These are phyloP conservation scores for Saccharum hybrid DNA, from an alignment of 202 grass and related monocot species.

Conservation along the genomic window DNA sequence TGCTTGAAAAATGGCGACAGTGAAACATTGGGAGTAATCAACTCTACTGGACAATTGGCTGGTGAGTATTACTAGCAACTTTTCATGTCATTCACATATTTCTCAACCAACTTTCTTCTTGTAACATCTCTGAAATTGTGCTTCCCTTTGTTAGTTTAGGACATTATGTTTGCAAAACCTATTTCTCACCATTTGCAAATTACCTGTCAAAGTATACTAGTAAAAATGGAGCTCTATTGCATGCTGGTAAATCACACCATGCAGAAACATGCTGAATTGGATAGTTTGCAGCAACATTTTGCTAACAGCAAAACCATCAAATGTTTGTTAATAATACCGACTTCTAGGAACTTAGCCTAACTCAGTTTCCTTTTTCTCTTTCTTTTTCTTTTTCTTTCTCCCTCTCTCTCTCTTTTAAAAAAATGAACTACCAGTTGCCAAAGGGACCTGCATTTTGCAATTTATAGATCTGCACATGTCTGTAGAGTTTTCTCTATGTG, in stretches of 20 bases:
- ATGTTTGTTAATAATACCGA: background rate
- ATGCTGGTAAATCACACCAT: slow-evolving; percentile 12
- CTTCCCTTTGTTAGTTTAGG: slow-evolving; percentile 28
- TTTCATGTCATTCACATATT: slow-evolving; percentile 18
- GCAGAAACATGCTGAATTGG: background rate
- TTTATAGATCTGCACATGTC: slow-evolving; percentile 7
- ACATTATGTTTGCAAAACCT: slow-evolving; percentile 31
- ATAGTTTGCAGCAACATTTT: background rate
- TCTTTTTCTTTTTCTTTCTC: no score
- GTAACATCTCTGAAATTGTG: background rate
- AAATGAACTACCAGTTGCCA: slow-evolving; percentile 2
- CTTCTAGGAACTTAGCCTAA: background rate
- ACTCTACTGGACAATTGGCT: slow-evolving; percentile 53
- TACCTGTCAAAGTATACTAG: slow-evolving; percentile 7
- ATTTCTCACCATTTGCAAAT: slow-evolving; percentile 16
- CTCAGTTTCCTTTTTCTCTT: background rate
- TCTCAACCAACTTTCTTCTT: background rate
- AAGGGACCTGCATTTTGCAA: slow-evolving; percentile 31
- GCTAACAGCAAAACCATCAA: no score
- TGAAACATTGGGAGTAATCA: slow-evolving; percentile 46
- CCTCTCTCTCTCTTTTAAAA: background rate
- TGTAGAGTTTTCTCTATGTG: background rate
- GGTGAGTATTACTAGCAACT: slow-evolving; percentile 51
- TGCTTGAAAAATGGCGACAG: slow-evolving; percentile 60
- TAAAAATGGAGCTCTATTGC: background rate